Base-by-base conservation (phyloP, 1,284 basidiomycete species). In the Bjerkandera adusta region DNA sequence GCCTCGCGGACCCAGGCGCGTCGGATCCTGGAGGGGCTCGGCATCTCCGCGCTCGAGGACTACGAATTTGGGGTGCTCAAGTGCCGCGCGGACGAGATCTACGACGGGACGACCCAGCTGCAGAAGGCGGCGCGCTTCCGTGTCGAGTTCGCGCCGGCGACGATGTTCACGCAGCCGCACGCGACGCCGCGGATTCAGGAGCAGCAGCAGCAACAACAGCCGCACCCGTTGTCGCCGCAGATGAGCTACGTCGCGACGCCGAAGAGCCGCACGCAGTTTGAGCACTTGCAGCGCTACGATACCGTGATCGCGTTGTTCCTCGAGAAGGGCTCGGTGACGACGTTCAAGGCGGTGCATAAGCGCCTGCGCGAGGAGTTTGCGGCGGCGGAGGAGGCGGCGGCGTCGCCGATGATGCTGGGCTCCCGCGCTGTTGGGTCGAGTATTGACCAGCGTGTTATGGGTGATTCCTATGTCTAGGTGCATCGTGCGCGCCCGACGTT, bases 291-390 rank as follows among this genome's bases (percentile, higher is more conserved):
- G 10, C 62, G 55, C 6, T 62, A 56, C 45, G 59, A 62, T 50
- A 57, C 59, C 1, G 53, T 56, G 41, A 52, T 65, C 52, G 79
- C 83, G 36, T 72, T 95, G 60, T 75, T 89, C 18, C 87, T 92
- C 56, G 93, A 96, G 72, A 95, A 92, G 67, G 93, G 93, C 12
- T 87, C 91, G 3, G 70, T 86, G 59, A 83, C 86, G 51, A 85
- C 86, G 41, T 93, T 95, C 71, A 83, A 83, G 63, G 69, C 75
- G 10, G 72, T 93, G 15, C 89, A 85, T 70, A 77, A 79, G 57
- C 75, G 76, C 52, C 63, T 96, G 57, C 78, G 84, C 57, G 76
- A 81, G 26, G 77, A 80, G 54, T 89, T 85, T 85, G 63, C 64
- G 49, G 55, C 75, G 47, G 5, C 36, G 36, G 74, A 73, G 48